phyloP scores from a whole-genome alignment of 768 basidiomycete species.

The Galerina marginata region DNA sequence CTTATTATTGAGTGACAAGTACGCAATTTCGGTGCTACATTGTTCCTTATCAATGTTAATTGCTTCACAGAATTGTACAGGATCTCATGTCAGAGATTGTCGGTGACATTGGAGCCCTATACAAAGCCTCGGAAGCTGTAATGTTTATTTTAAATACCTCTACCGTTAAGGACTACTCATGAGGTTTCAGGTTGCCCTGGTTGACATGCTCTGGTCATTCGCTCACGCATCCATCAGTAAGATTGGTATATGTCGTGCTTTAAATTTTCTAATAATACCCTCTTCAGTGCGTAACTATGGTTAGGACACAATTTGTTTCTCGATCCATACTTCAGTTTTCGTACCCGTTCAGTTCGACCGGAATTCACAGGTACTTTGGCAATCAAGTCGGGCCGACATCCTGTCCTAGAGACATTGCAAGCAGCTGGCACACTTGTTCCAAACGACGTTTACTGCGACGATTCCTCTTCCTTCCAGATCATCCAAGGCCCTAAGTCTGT shows the following conservation, averaged over 20 bases:
- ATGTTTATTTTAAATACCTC: background rate
- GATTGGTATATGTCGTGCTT: constrained; percentile 28
- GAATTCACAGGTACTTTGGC: constrained; percentile 91
- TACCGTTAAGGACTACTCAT: too few species aligned
- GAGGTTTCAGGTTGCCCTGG: constrained; percentile 68
- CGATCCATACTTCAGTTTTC: too few species aligned
- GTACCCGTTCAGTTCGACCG: constrained; percentile 67
- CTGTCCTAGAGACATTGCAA: constrained; percentile 79
- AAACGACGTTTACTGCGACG: constrained; percentile 91
- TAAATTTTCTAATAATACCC: background rate
- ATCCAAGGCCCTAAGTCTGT: constrained; percentile 89
- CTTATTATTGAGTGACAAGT: constrained; percentile 85
- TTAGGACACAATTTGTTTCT: constrained; percentile 14
- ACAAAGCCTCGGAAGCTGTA: constrained; percentile 91
- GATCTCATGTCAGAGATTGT: constrained; percentile 77
- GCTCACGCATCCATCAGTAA: constrained; percentile 82
- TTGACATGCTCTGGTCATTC: constrained; percentile 92
- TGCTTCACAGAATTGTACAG: constrained; percentile 71
- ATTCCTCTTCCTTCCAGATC: constrained; percentile 86
- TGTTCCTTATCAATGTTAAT: background rate
- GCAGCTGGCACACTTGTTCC: constrained; percentile 74
- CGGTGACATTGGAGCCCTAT: constrained; percentile 76
- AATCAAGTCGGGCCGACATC: constrained; percentile 88
- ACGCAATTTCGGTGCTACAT: background rate
- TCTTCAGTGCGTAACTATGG: constrained; percentile 53